Base-by-base conservation (phyloP, 768 basidiomycete genomes). In the Suillus placidus region DNA sequence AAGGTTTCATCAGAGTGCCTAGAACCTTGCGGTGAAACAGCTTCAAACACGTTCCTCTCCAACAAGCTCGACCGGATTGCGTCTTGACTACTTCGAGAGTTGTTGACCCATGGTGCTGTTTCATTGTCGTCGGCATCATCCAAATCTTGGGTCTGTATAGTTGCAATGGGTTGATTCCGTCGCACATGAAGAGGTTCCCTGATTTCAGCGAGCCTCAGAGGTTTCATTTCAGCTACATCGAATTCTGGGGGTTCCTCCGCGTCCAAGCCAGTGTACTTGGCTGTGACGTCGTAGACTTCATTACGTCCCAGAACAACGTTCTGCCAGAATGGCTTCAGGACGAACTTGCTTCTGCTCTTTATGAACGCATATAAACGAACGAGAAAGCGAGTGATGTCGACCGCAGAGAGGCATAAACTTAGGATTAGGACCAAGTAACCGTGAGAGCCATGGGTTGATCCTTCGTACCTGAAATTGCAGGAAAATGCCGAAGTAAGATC, bases 1-100 rank as follows among this genome's bases (percentile, higher is more conserved):
- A 91, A 77, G 1, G 85, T 88, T 63, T 87, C 86, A 8, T 88
- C 84, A 2, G 89, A 91, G 65, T 82, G 81, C 43, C 82, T 78
- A 52, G 80, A 77, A 35, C 71, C 71, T 35, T 64, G 62, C 6
- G 78, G 74, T 10, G 86, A 87, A 42, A 81, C 79, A 2, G 71
- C 68, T 4, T 82, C 84, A 68, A 86, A 86, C 6, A 89, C 67
- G 0, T 86, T 87, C 26, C 82, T 77, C 18, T 88, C 87, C 0
- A 88, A 88, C 4, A 77, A 71, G 1, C 81, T 76, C 0, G 88
- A 82, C 14, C 75, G 79, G 40, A 75, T 64, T 16, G 10, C 20
- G 20, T n/a, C 13, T 9, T 26, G 57, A 43, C 43, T 37, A 32
- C 9, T 18, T 26, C 40, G 30, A 35, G 70, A 70, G 57, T 82